Conservation (phyloP, 352 stramenopile genomes). For the Elongisporangium anandrum region DNA sequence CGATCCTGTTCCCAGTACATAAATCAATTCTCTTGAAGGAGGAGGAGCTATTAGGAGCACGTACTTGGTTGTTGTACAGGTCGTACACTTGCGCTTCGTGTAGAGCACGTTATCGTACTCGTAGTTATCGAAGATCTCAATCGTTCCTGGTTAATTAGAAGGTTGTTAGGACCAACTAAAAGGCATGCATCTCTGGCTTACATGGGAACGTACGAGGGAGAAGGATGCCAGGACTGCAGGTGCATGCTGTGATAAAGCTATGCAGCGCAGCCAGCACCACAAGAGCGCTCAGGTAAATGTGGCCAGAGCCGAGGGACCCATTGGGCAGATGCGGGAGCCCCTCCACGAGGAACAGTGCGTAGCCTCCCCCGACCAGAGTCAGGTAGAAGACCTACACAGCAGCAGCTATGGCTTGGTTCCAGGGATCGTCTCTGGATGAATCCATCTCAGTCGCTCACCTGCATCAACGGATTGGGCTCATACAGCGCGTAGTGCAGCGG, state of each 20-base stretch:
- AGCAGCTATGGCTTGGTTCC: constrained; percentile 6
- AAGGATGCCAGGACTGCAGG: constrained; percentile 34
- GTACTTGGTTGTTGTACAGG: constrained; percentile 48
- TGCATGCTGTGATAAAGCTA: constrained; percentile 46
- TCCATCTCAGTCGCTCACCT: constrained; percentile 4
- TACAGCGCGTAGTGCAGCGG: constrained; percentile 20
- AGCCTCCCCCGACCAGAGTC: constrained; percentile 49
- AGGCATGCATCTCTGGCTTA: not conserved
- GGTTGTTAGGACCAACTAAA: not conserved
- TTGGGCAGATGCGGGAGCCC: constrained; percentile 40
- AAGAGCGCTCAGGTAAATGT: constrained; percentile 42
- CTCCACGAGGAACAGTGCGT: constrained; percentile 44
- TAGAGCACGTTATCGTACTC: constrained; percentile 44
- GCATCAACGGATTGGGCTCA: constrained; percentile 22
- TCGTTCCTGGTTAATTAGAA: constrained; percentile 23
- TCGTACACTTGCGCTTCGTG: constrained; percentile 25
- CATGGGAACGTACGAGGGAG: constrained; percentile 23
- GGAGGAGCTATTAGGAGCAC: not conserved
- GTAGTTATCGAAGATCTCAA: constrained; percentile 53
- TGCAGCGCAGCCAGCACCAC: constrained; percentile 37
- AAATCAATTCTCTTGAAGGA: not conserved
- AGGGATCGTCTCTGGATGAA: not conserved
- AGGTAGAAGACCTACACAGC: constrained; percentile 52
- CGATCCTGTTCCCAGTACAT: constrained; percentile 20
- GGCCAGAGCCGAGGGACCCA: constrained; percentile 25